These are phyloP conservation scores for Penicillium sp. DNA, from an alignment of 2,329 filamentous ascomycete species.

Conservation along the genomic window DNA sequence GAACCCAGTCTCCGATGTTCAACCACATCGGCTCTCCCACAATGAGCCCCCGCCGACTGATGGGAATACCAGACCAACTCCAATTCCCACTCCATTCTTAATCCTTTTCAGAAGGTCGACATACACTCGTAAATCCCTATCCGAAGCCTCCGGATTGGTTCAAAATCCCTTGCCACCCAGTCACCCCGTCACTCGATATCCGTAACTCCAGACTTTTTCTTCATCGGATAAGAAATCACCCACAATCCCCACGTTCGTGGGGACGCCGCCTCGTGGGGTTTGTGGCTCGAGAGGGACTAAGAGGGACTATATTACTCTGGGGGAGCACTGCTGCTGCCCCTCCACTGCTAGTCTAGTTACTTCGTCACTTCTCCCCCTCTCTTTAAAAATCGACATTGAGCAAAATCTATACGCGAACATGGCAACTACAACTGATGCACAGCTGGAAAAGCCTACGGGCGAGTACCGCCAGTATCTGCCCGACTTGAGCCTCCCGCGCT, in stretches of 20 bases:
- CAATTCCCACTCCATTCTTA: neutral
- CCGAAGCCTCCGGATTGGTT: constrained; percentile 19
- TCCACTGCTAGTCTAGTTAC: neutral
- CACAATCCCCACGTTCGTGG: constrained; percentile 32
- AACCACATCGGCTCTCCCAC: constrained; percentile 6
- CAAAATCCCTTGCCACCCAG: constrained; percentile 6
- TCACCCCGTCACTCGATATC: neutral
- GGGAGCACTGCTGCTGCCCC: neutral
- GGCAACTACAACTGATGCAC: constrained; percentile 8
- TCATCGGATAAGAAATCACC: constrained; percentile 31
- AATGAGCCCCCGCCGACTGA: neutral
- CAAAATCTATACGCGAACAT: constrained; percentile 4
- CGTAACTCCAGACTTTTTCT: neutral
- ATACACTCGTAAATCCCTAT: constrained; percentile 19
- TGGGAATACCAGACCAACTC: neutral
- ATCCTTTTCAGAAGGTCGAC: neutral
- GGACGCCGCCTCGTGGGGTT: constrained; percentile 29
- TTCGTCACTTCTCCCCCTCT: neutral
- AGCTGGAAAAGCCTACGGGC: constrained; percentile 36
- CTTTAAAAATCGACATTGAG: neutral
- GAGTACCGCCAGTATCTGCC: constrained; percentile 66
- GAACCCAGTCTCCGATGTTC: constrained; percentile 9
- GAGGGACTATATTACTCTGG: constrained; percentile 23
- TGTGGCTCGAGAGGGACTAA: constrained; percentile 4
- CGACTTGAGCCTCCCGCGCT: constrained; percentile 66